Base-by-base conservation (phyloP, 2,329 filamentous ascomycete genomes). In the Blastomyces silverae region DNA sequence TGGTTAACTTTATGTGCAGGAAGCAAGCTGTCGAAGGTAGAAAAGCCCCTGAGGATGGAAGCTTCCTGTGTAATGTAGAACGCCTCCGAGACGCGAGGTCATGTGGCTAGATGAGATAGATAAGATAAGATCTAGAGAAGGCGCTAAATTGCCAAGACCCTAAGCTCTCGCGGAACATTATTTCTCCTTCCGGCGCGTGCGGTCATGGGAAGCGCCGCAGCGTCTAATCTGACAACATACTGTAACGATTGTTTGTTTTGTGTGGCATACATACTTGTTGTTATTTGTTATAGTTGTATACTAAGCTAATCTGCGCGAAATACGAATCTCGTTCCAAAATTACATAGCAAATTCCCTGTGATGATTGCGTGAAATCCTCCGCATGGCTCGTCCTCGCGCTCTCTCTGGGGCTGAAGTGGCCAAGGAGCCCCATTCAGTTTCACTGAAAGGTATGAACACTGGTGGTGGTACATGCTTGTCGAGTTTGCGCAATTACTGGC, bases 361-460 rank as follows among this genome's bases (percentile, higher is more conserved):
- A 46, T 3, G 13, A 31, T 56, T 52, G 42, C 61, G 28, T 39
- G 44, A 13, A 53, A 34, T 31, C 20, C 50, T 55, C 25, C 34
- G 58, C 31, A 80, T 80, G 79, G 74, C 78, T 69, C 78, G 78
- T 39, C 72, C 77, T 62, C 74, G 79, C 66, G 76, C 78, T 61
- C 71, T 75, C 57, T 80, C 78, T 20, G 71, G 74, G 17, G 77
- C 78, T 59, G 79, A 81, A 55, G 75, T 72, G 59, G 75, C 76
- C 17, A 91, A 91, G 76, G 90, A 92, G 77, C 89, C 89, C 48
- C 89, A 92, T 77, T 86, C 87, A 25, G 85, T 92, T 57, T 92
- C 89, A 62, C 80, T 92, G 63, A 93, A 92, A 80, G 90, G 79
- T 81, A 73, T 58, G 72, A 61, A 66, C 62, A n/a, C 13, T 60